Percentiles rank a stretch among this genome's conserved stretches.
Evolutionary conservation across 2,329 filamentous ascomycete genomes (phyloP).

Genomic region (Rhynchosporium agropyri): DNA sequence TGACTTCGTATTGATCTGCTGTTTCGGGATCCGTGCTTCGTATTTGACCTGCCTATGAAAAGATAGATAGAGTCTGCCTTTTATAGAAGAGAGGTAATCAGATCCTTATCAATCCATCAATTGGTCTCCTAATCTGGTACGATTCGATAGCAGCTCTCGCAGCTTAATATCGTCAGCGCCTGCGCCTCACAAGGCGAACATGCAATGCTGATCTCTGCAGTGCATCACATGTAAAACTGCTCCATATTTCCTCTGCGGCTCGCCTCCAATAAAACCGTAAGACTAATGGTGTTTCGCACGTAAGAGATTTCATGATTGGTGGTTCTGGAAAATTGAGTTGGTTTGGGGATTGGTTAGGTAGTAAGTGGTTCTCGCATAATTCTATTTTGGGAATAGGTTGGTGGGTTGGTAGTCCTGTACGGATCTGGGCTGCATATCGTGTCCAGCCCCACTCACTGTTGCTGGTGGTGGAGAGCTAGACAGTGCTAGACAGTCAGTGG

Average conservation of each 20-base stretch:
- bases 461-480: neutral
- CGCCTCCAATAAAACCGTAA: neutral
- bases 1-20: too few relatives aligned
- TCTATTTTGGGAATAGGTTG: conserved; percentile 6
- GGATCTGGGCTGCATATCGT: conserved; percentile 5
- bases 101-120: too few relatives aligned
- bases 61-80: too few relatives aligned
- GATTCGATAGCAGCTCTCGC: too few relatives aligned
- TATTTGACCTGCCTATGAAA: too few relatives aligned
- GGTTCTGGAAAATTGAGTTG: neutral
- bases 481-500: neutral
- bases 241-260: neutral
- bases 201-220: conserved; percentile 11
- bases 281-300: too few relatives aligned
- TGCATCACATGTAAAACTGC: neutral
- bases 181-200: neutral
- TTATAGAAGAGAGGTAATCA: too few relatives aligned
- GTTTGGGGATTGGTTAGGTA: conserved; percentile 1
- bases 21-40: too few relatives aligned
- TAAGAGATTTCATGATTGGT: neutral
- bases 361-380: conserved; percentile 6
- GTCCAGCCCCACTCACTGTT: neutral
- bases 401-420: neutral
- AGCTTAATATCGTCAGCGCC: too few relatives aligned
- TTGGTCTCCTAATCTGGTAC: too few relatives aligned